phyloP scores from a whole-genome alignment of 1,139 yeast genomes.

The Suhomyces anneliseae region DNA sequence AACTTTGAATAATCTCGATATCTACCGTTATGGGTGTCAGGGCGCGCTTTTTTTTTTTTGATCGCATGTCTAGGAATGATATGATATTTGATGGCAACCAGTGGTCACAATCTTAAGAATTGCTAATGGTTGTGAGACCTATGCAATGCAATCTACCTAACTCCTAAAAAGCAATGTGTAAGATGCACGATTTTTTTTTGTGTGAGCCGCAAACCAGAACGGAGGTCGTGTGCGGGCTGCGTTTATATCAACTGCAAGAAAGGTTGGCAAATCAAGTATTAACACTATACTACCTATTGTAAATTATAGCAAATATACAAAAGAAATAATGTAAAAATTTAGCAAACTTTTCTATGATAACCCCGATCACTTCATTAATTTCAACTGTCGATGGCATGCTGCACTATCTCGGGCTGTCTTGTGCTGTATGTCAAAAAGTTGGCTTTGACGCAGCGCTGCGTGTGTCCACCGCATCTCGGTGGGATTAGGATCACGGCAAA shows the following conservation, averaged over 20 bases:
- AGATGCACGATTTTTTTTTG: neutral
- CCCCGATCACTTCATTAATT: too few relatives aligned
- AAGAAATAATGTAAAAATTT: too few relatives aligned
- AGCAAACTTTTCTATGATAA: too few relatives aligned
- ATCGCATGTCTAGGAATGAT: conserved; percentile 1
- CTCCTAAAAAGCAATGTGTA: conserved; percentile 3
- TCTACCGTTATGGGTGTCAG: too few relatives aligned
- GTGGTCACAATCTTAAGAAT: conserved; percentile 4
- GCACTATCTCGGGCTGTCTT: neutral
- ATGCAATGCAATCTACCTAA: conserved; percentile 1
- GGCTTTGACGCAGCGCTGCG: neutral
- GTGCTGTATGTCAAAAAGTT: neutral
- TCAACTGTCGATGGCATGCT: neutral
- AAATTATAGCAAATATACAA: too few relatives aligned
- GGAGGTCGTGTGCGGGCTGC: conserved; percentile 1
- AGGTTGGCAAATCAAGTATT: too few relatives aligned
- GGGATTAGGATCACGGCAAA: conserved; percentile 1
- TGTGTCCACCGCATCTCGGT: neutral
- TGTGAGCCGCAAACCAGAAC: neutral
- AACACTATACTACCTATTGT: too few relatives aligned
- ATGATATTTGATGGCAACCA: neutral
- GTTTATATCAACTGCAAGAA: neutral
- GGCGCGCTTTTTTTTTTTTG: neutral
- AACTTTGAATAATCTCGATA: too few relatives aligned
- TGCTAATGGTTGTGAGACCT: conserved; percentile 3